Conservation (phyloP, 1,139 yeast species). For the Citeromyces siamensis region DNA sequence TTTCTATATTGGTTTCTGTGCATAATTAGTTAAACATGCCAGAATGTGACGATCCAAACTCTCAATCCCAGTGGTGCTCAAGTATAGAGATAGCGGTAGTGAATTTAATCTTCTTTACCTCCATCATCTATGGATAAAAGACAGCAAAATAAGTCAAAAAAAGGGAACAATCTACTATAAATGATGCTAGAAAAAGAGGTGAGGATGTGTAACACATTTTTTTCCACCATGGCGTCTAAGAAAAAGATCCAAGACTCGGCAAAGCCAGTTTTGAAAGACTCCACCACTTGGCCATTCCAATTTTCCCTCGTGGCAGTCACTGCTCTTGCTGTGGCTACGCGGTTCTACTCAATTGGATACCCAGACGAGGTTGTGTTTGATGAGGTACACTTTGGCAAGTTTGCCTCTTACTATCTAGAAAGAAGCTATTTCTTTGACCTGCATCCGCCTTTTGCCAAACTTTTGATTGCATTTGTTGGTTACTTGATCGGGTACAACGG, state of each 20-base stretch:
- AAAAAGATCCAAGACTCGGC: not conserved
- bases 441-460: constrained; percentile 96
- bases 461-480: constrained; percentile 84
- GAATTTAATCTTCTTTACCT: too few species aligned
- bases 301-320: constrained; percentile 30
- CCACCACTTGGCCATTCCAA: constrained; percentile 27
- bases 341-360: constrained; percentile 58
- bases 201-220: too few species aligned
- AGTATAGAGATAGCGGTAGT: too few species aligned
- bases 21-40: too few species aligned
- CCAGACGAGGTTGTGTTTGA: constrained; percentile 93
- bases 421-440: constrained; percentile 87
- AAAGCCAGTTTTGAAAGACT: constrained; percentile 15
- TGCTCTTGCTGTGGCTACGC: constrained; percentile 47
- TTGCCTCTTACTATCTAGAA: constrained; percentile 79
- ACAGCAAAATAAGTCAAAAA: too few species aligned
- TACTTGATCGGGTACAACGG: constrained; percentile 87
- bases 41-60: too few species aligned
- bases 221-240: not conserved
- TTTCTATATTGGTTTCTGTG: too few species aligned
- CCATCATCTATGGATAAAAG: too few species aligned
- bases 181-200: too few species aligned
- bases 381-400: constrained; percentile 96
- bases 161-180: too few species aligned
- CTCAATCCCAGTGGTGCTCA: too few species aligned